Conservation (phyloP, 2,329 filamentous ascomycete species). For the Corinectria fuckeliana region DNA sequence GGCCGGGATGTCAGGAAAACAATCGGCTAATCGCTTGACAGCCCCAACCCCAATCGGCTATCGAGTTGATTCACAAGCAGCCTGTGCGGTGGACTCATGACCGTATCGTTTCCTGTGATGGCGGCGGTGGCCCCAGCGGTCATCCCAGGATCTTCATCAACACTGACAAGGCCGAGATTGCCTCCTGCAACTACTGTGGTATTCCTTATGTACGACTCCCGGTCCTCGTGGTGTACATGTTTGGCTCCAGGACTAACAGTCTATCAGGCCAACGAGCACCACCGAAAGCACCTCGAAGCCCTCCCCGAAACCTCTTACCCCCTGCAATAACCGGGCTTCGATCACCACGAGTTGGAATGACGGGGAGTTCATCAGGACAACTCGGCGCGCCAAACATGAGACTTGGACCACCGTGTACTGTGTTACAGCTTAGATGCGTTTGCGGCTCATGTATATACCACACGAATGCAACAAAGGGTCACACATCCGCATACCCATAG, state of each 20-base stretch:
- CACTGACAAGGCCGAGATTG: constrained; percentile 94
- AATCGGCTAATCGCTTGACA: constrained; percentile 48
- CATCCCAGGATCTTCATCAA: constrained; percentile 98
- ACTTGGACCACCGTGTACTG: constrained; percentile 20
- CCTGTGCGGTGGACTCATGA: constrained; percentile 91
- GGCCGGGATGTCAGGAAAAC: constrained; percentile 10
- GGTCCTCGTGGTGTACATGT: neutral
- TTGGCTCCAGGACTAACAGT: constrained; percentile 11
- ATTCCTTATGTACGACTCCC: constrained; percentile 80
- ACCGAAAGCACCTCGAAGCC: constrained; percentile 84
- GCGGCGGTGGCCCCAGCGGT: constrained; percentile 86
- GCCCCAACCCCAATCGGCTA: constrained; percentile 89
- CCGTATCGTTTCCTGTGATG: constrained; percentile 84
- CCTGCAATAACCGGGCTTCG: constrained; percentile 57
- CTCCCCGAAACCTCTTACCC: constrained; percentile 83
- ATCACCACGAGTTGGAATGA: constrained; percentile 20
- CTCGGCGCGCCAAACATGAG: constrained; percentile 17
- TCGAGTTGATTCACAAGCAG: constrained; percentile 95
- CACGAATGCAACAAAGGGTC: constrained; percentile 33
- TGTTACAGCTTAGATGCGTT: constrained; percentile 21
- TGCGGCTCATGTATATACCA: constrained; percentile 35
- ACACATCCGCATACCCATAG: constrained; percentile 5
- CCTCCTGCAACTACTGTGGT: constrained; percentile 90
- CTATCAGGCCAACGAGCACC: constrained; percentile 83
- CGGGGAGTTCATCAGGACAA: constrained; percentile 15